phyloP scores from a whole-genome alignment of 2,329 filamentous ascomycete species.

The Torrubiella hemipterigena region DNA sequence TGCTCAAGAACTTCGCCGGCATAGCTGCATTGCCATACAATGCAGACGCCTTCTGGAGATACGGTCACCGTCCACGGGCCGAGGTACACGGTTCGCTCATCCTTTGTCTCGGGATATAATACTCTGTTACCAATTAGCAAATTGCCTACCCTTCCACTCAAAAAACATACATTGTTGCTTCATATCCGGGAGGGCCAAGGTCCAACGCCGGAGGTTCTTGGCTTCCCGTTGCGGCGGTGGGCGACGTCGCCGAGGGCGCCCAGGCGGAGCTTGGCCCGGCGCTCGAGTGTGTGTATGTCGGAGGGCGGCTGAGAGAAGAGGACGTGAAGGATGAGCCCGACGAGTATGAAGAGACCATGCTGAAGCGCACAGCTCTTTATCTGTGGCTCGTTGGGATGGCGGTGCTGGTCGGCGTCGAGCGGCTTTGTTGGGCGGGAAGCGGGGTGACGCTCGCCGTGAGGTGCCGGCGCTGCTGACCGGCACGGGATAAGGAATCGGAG shows the following conservation, averaged over 20 bases:
- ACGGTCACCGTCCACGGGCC: constrained; percentile 42
- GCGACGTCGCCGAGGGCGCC: constrained; percentile 30
- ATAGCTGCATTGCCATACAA: constrained; percentile 42
- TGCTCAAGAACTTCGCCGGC: constrained; percentile 39
- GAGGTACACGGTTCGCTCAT: constrained; percentile 37
- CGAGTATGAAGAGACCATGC: constrained; percentile 29
- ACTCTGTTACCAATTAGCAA: constrained; percentile 22
- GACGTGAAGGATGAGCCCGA: constrained; percentile 36
- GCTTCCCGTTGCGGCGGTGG: constrained; percentile 27
- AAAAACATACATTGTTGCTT: constrained; percentile 40
- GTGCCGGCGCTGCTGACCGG: no score
- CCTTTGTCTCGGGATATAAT: constrained; percentile 35
- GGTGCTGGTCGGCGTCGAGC: neutral
- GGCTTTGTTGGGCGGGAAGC: no score
- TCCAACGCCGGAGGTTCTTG: constrained; percentile 32
- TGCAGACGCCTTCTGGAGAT: constrained; percentile 31
- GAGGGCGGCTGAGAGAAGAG: constrained; percentile 29
- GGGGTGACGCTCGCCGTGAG: no score
- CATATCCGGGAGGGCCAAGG: constrained; percentile 39
- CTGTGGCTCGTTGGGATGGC: no score
- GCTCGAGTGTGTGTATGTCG: constrained; percentile 27
- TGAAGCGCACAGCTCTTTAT: no score
- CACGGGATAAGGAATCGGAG: no score
- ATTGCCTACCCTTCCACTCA: no score
- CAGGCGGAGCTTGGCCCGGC: constrained; percentile 32